Evolutionary conservation across 2,329 filamentous ascomycete genomes (phyloP).

Genomic region (Fusarium sp.): DNA sequence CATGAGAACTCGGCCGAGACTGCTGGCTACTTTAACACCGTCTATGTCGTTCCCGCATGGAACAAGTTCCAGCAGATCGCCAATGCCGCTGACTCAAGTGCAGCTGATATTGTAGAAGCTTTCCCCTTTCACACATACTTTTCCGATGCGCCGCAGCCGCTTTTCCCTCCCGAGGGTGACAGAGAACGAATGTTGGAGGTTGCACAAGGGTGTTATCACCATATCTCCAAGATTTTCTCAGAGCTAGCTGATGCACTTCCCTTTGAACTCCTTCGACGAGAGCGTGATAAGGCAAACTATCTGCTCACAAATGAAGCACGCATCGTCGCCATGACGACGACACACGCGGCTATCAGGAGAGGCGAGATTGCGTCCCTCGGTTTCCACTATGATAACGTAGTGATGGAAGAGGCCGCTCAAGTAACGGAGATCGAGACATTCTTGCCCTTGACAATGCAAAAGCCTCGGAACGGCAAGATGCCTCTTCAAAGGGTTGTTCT

Average conservation of each 20-base stretch:
- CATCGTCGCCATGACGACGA: slow-evolving; percentile 98
- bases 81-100: slow-evolving; percentile 63
- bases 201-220: slow-evolving; percentile 84
- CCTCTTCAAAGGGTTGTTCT: slow-evolving; percentile 88
- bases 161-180: slow-evolving; percentile 75
- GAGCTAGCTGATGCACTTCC: slow-evolving; percentile 93
- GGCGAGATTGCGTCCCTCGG: slow-evolving; percentile 91
- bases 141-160: slow-evolving; percentile 82
- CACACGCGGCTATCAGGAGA: slow-evolving; percentile 93
- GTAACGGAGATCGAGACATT: slow-evolving; percentile 98
- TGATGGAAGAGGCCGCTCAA: slow-evolving; percentile 98
- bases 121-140: slow-evolving; percentile 95
- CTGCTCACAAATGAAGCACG: slow-evolving; percentile 94
- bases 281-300: slow-evolving; percentile 95
- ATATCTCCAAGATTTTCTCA: slow-evolving; percentile 89
- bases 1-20: slow-evolving; percentile 97
- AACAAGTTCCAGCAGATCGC: slow-evolving; percentile 75
- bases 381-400: slow-evolving; percentile 96
- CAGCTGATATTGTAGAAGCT: slow-evolving; percentile 70
- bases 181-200: slow-evolving; percentile 77
- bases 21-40: slow-evolving; percentile 93
- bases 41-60: slow-evolving; percentile 91
- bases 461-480: slow-evolving; percentile 74
- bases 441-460: slow-evolving; percentile 92
- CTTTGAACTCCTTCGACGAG: slow-evolving; percentile 90